Conservation (phyloP, 176 grass and related monocot species). For the Lolium rigidum region DNA sequence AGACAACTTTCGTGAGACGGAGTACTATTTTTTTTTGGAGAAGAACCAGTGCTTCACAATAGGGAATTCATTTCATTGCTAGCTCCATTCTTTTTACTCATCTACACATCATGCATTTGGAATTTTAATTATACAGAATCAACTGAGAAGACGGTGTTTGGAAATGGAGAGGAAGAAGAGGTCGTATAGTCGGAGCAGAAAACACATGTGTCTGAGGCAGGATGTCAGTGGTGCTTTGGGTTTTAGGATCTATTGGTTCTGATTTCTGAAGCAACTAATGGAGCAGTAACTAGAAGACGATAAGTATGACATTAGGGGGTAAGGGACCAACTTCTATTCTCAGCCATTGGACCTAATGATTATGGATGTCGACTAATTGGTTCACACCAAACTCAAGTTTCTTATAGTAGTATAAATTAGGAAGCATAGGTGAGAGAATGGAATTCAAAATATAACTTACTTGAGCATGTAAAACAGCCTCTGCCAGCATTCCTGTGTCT, state of each 20-base stretch:
- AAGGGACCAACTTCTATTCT: background rate
- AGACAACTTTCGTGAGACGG: no score
- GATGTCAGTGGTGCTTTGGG: background rate
- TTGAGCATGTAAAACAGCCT: constrained; percentile 96
- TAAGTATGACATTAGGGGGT: background rate
- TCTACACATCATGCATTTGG: background rate
- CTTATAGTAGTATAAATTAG: constrained; percentile 19
- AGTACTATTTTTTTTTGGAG: background rate
- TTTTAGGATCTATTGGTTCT: constrained; percentile 14
- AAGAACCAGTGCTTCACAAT: constrained; percentile 16
- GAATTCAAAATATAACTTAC: constrained; percentile 59
- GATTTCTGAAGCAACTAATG: constrained; percentile 13
- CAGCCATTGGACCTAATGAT: background rate
- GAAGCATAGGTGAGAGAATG: constrained; percentile 27
- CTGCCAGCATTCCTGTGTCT: constrained; percentile 94
- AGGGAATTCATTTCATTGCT: background rate
- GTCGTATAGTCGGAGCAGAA: background rate
- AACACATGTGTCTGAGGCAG: constrained; percentile 22
- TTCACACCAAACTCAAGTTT: background rate
- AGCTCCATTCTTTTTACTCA: constrained; percentile 13
- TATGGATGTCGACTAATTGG: constrained; percentile 6
- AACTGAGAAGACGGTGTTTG: background rate
- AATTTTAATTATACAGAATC: constrained; percentile 16
- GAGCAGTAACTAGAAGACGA: background rate
- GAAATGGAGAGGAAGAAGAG: background rate